phyloP scores from a whole-genome alignment of 2,329 filamentous ascomycete genomes.

The Xylariomycetidae sp. region DNA sequence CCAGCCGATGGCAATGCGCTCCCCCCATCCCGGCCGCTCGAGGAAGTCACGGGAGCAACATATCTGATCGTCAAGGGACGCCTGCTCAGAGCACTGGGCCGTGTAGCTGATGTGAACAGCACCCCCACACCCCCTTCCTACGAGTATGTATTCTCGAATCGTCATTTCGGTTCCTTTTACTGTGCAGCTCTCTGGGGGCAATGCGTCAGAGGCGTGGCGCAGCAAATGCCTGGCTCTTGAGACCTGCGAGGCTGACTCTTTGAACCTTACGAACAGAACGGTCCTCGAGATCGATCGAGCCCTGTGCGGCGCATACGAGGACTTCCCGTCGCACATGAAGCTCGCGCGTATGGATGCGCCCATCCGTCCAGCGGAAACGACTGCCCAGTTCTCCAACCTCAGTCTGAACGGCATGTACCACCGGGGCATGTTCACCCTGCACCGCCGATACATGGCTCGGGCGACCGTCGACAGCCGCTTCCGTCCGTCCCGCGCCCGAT shows the following conservation, averaged over 20 bases:
- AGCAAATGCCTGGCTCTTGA: too few species aligned
- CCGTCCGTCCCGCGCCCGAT: slow-evolving; percentile 15
- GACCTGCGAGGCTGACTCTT: too few species aligned
- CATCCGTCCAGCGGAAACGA: slow-evolving; percentile 12
- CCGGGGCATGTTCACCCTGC: slow-evolving; percentile 43
- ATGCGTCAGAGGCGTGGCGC: too few species aligned
- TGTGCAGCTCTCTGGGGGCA: too few species aligned
- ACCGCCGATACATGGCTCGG: slow-evolving; percentile 39
- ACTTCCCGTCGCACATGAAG: slow-evolving; percentile 16
- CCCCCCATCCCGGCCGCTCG: slow-evolving; percentile 39
- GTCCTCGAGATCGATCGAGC: slow-evolving; percentile 32
- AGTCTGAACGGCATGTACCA: slow-evolving; percentile 45
- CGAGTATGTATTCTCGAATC: slow-evolving; percentile 5
- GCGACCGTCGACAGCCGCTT: slow-evolving; percentile 7
- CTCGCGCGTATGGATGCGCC: neutral
- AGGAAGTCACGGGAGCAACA: slow-evolving; percentile 42
- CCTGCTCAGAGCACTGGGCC: slow-evolving; percentile 41
- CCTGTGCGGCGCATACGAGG: slow-evolving; percentile 21
- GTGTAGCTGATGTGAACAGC: slow-evolving; percentile 35
- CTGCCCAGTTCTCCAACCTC: slow-evolving; percentile 36
- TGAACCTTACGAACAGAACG: too few species aligned
- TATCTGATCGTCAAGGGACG: slow-evolving; percentile 47
- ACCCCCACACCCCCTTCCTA: slow-evolving; percentile 8
- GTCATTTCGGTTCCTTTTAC: too few species aligned
- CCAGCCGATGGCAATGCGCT: slow-evolving; percentile 40